Base-by-base conservation (phyloP, 2,329 filamentous ascomycete species). In the Aaosphaeria pasadenensis region DNA sequence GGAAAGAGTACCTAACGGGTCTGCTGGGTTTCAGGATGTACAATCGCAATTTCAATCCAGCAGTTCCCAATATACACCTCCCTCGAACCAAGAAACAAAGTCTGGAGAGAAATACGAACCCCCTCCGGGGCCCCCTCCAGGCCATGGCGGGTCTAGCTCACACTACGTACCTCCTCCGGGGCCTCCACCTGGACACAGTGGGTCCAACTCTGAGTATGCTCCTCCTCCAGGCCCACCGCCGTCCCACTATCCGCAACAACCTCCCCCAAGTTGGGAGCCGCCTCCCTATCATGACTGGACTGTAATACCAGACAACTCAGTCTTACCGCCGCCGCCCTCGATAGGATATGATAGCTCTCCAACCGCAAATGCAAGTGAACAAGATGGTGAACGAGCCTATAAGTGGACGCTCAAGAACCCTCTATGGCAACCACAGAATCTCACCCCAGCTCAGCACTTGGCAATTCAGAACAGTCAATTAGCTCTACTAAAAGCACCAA, bases 301-400 rank as follows among this genome's bases (percentile, higher is more conserved):
- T 5, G 80, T 84, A 3, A 85, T 90, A 1, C 86, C 87, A 0
- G 87, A 91, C 66, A 89, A 83, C 1, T 77, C 86, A 1, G 77
- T 88, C 7, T 81, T 91, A 39, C 87, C 87, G 1, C 87, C 87
- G 0, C 88, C 88, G 1, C 88, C 88, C 0, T 79, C 80, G 30
- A 78, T 89, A 46, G 81, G 81, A 43, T 83, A 83, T 59, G 82
- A 88, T 50, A 72, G 68, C 31, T 89, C 86, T 9, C 82, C 84
- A 0, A 79, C 85, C 2, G 84, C 82, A 62, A 92, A 92, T 67
- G 85, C 88, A 1, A 80, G 80, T 2, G 77, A 80, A 55, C 75
- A 77, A 43, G 81, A 88, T 50, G 83, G 85, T 51, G 78, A 82
- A 28, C 79, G 80, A 2, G 88, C 84, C 45, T 80, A 85, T 62